Evolutionary conservation across 495 filamentous ascomycete genomes (phyloP).

Genomic region (Achaetomiella virescens): DNA sequence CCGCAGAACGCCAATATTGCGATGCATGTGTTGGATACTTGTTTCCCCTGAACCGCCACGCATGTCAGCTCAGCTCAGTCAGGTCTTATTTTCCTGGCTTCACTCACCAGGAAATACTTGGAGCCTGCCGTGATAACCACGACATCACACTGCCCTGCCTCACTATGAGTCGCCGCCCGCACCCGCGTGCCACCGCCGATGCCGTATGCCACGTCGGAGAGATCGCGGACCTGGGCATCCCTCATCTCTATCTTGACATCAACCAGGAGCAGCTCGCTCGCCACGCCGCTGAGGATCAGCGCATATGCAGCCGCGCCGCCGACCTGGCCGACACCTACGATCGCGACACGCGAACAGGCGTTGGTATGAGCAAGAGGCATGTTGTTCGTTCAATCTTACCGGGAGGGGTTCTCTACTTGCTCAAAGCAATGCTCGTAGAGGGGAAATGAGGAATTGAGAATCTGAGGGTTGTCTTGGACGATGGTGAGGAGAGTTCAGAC

Average conservation of each 20-base stretch:
- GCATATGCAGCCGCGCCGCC: slow-evolving; percentile 40
- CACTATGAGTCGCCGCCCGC: slow-evolving; percentile 30
- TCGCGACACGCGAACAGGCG: slow-evolving; percentile 24
- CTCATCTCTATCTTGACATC: slow-evolving; percentile 33
- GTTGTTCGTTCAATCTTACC: neutral
- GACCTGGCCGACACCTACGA: slow-evolving; percentile 40
- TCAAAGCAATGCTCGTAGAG: too few relatives aligned
- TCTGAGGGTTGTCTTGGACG: too few relatives aligned
- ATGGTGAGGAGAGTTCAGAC: neutral
- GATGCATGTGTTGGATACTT: slow-evolving; percentile 32
- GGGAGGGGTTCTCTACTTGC: too few relatives aligned
- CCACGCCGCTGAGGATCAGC: slow-evolving; percentile 35
- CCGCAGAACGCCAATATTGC: slow-evolving; percentile 37
- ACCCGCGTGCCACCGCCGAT: slow-evolving; percentile 27
- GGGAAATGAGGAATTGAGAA: too few relatives aligned
- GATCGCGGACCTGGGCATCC: slow-evolving; percentile 42
- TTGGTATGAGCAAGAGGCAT: neutral
- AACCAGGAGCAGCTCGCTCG: slow-evolving; percentile 38
- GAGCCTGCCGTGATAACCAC: slow-evolving; percentile 44
- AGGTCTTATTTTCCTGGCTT: slow-evolving; percentile 22
- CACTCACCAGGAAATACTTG: slow-evolving; percentile 31
- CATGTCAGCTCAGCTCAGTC: neutral
- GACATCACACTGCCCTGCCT: slow-evolving; percentile 41
- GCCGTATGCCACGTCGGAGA: slow-evolving; percentile 37
- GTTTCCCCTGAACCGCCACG: slow-evolving; percentile 30